Conservation (phyloP, 2,329 filamentous ascomycete genomes). For the Kalmusia sp. region DNA sequence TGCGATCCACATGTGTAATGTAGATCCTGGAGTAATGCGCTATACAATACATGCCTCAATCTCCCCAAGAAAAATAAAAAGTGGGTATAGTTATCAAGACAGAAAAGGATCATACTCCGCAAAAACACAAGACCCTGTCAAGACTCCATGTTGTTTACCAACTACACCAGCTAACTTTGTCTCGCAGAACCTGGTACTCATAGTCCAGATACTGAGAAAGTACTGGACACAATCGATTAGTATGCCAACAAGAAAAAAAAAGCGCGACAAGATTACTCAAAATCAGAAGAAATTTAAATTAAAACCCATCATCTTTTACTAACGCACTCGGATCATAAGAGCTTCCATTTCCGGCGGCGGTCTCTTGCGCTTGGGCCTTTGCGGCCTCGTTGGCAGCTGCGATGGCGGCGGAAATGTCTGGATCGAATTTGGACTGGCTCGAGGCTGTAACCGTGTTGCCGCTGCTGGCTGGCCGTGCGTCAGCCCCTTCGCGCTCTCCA, state of each 20-base stretch:
- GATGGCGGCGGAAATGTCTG: constrained; percentile 46
- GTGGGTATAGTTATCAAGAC: constrained; percentile 7
- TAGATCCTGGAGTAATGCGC: too few species aligned
- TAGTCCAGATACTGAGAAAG: neutral
- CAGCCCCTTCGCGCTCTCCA: constrained; percentile 42
- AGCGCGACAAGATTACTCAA: neutral
- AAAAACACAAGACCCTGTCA: neutral
- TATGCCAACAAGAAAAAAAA: neutral
- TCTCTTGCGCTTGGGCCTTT: constrained; percentile 38
- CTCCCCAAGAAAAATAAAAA: neutral
- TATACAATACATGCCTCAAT: too few species aligned
- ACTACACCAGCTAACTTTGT: neutral
- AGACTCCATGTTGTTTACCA: neutral
- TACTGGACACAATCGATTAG: neutral
- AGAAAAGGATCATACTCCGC: too few species aligned
- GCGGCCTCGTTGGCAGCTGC: constrained; percentile 46
- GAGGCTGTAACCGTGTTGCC: constrained; percentile 25
- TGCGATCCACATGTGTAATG: too few species aligned
- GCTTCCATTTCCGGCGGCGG: constrained; percentile 31
- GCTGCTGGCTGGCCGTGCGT: constrained; percentile 32
- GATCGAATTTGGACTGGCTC: constrained; percentile 30
- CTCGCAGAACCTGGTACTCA: neutral
- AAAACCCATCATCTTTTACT: constrained; percentile 15
- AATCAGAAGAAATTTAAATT: neutral
- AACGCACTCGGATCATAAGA: constrained; percentile 14